These are phyloP conservation scores for Mallotus japonicus DNA, from an alignment of 441 rosid genomes.

Conservation along the genomic window DNA sequence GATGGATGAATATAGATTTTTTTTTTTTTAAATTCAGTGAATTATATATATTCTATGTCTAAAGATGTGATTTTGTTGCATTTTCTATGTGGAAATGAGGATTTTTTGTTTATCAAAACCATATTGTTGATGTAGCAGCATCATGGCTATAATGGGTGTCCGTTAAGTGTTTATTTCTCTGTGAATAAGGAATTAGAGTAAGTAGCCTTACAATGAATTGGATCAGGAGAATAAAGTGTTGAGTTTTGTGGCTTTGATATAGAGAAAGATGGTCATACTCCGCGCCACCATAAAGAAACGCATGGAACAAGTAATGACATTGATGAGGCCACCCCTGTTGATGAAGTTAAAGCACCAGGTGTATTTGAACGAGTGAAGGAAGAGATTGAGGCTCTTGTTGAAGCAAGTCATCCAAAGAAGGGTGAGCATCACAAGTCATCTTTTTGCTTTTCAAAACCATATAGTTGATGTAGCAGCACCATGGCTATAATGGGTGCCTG, in stretches of 20 bases:
- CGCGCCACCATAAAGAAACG: conserved; percentile 43
- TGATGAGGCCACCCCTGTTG: conserved; percentile 42
- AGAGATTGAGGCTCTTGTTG: conserved; percentile 53
- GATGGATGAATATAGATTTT: not conserved
- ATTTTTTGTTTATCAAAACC: not conserved
- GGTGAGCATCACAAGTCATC: conserved; percentile 24
- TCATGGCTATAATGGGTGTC: no score
- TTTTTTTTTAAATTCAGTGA: not conserved
- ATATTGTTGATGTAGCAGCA: no score
- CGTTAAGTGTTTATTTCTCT: no score
- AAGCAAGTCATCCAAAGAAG: conserved; percentile 43
- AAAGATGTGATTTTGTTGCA: not conserved
- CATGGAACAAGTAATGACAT: conserved; percentile 60
- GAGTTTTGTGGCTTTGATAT: not conserved
- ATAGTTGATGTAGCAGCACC: no score
- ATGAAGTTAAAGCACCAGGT: conserved; percentile 51
- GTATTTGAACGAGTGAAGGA: conserved; percentile 53
- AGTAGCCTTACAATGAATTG: not conserved
- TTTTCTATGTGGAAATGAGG: not conserved
- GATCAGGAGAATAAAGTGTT: not conserved
- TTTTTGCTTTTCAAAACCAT: no score
- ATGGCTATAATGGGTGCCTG: no score
- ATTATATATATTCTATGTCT: not conserved
- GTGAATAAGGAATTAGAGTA: not conserved
- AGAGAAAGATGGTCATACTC: conserved; percentile 33